These are phyloP conservation scores for Salvia miltiorrhiza DNA, from an alignment of 257 asterid species.

Conservation along the genomic window DNA sequence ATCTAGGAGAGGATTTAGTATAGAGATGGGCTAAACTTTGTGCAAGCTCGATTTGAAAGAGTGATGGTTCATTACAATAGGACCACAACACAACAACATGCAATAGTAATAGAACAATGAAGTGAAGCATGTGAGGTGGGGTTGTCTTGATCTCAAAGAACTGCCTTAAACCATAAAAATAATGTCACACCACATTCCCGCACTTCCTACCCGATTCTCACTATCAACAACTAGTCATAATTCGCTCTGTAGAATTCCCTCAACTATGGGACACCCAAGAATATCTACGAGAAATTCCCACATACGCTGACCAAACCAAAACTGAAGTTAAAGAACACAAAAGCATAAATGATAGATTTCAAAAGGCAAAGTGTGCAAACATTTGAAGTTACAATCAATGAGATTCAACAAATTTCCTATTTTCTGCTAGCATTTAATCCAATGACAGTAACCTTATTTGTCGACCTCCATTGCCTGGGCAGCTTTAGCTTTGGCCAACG, in stretches of 20 bases:
- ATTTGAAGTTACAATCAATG: conserved; percentile 3
- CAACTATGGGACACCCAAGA: background rate
- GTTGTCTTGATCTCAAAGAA: background rate
- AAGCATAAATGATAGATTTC: conserved; percentile 10
- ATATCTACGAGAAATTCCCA: background rate
- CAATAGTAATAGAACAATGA: background rate
- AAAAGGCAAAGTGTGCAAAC: background rate
- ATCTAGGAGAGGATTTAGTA: too few relatives aligned
- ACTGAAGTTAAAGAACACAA: background rate
- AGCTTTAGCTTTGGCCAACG: conserved; percentile 93
- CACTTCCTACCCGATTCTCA: conserved; percentile 1
- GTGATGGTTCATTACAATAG: background rate
- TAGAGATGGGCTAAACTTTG: background rate
- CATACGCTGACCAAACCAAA: background rate
- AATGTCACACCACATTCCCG: background rate
- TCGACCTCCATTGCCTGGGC: conserved; percentile 98
- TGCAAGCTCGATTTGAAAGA: background rate
- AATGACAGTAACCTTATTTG: conserved; percentile 43
- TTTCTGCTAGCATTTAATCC: background rate
- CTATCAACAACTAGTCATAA: background rate
- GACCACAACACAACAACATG: background rate
- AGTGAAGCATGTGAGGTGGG: background rate
- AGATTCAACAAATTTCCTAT: background rate
- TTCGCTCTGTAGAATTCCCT: background rate
- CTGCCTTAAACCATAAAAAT: background rate